Base-by-base conservation (phyloP, 805 yeast genomes). In the Isabelozyma gotoi region DNA sequence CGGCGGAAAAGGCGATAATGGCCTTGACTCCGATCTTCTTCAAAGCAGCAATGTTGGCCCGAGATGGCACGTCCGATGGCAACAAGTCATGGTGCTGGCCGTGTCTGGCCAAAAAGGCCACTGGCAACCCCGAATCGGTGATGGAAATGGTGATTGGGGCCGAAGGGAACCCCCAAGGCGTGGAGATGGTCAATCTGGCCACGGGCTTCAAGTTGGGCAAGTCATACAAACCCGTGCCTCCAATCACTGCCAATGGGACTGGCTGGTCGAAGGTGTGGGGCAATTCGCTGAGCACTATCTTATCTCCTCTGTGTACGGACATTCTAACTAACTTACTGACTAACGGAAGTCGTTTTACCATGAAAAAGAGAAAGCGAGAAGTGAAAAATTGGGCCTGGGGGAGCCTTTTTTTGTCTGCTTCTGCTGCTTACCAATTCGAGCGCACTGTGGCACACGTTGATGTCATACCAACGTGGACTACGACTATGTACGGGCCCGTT, bases 91-190 rank as follows among this genome's bases (percentile, higher is more conserved):
- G 99, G 61, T 87, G 84, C 33, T 75, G 70, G 35, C 99, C 99
- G 62, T 94, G 99, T 66, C 99, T 82, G 12, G 97, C 94, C 52
- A 94, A 74, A 59, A 94, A 94, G 1, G 98, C 98, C 40, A 94
- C 86, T 38, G 90, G 88, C 63, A 88, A 82, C 2, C 96, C 96
- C 29, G 70, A 55, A 2, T 70, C 67, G 34, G 96, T 88, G 51
- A 77, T 81, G n/a, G 96, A 85, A 48, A 94, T 82, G 39, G 97
- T 91, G 60, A 94, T 87, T 33, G 97, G 91, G 11, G 96, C 85
- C 4, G 97, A 90, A 17, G 99, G 97, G 52, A 77, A 78, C 8
- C 99, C 99, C 98, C 98, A 94, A 17, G 99, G 99, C 3, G 99
- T 94, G 15, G 85, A 78, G 45, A 90, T 68, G 12, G 88, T 81